Evolutionary conservation across 257 asterid species (phyloP).

Genomic region (Solanum chmielewskii): DNA sequence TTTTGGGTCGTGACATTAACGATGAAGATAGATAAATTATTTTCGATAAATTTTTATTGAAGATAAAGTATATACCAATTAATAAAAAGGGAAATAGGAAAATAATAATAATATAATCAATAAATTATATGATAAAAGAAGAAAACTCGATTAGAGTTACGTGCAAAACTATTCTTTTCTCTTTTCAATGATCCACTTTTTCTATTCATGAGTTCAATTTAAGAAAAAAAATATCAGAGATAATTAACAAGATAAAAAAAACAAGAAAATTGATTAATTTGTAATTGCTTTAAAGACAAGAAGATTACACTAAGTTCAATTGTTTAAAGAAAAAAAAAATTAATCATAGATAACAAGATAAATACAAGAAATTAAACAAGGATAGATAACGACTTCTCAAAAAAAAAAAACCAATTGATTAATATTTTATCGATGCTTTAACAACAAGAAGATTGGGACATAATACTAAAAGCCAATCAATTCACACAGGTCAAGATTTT

Average conservation of each 20-base stretch:
- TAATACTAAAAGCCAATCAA: background rate
- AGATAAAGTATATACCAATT: no score
- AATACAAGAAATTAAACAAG: background rate
- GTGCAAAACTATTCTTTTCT: background rate
- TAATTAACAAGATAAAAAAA: background rate
- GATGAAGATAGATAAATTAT: no score
- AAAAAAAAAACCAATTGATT: background rate
- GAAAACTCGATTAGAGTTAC: no score
- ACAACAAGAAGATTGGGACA: background rate
- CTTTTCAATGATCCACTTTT: background rate
- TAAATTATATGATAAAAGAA: no score
- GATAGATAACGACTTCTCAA: background rate
- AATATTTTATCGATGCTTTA: background rate
- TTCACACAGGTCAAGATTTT: no score
- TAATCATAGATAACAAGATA: background rate
- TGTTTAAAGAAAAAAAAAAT: background rate
- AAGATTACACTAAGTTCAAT: background rate
- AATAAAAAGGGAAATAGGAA: no score
- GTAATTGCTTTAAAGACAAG: background rate
- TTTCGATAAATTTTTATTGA: accelerated
- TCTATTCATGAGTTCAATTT: background rate
- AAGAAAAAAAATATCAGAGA: background rate
- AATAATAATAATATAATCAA: no score
- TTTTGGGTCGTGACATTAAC: no score
- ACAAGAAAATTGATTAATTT: background rate